Base-by-base conservation (phyloP, 1,139 yeast genomes). In the Candida buenavistaensis region DNA sequence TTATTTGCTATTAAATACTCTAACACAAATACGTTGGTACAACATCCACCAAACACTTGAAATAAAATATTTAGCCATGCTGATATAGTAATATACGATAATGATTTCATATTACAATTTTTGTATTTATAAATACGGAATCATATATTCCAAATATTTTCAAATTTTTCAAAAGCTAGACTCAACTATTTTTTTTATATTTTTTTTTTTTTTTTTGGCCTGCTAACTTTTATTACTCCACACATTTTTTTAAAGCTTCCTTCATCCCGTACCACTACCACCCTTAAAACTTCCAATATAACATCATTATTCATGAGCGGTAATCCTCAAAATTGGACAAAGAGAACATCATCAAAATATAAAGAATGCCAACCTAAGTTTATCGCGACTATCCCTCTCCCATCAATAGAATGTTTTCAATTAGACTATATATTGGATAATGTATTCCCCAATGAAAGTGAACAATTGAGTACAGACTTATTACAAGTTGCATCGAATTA, bases 41-140 rank as follows among this genome's bases (percentile, higher is more conserved):
- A 83, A 50, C 92, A 84, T 2, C 92, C 89, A 0, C 87, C 85
- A 50, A 82, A 78, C 14, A 82, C 77, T 32, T 76, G 67, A 5
- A 51, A 52, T 12, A 62, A 14, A 11, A 46, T 32, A 33, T 40
- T 26, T 20, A 32, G n/a, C 46, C 45, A 44, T 22, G 33, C 38
- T 3, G 30, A 26, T 20, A 32, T 32, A 10, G 30, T 12, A n/a
- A 26, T 28, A 14, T 25, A 33, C 3, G 36, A 14, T 14, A 29
- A 11, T 13, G 36, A 15, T 21, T 16, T 15, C 28, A 16, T 28
- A 27, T 17, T 22, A 4, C 7, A n/a, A n/a, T n/a, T n/a, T n/a
- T n/a, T n/a, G n/a, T n/a, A n/a, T n/a, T n/a, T n/a, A n/a, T n/a
- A n/a, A n/a, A n/a, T n/a, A n/a, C n/a, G n/a, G n/a, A n/a, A n/a